These are phyloP conservation scores for Fusarium sulawesiense DNA, from an alignment of 2,329 filamentous ascomycete species.

Conservation along the genomic window DNA sequence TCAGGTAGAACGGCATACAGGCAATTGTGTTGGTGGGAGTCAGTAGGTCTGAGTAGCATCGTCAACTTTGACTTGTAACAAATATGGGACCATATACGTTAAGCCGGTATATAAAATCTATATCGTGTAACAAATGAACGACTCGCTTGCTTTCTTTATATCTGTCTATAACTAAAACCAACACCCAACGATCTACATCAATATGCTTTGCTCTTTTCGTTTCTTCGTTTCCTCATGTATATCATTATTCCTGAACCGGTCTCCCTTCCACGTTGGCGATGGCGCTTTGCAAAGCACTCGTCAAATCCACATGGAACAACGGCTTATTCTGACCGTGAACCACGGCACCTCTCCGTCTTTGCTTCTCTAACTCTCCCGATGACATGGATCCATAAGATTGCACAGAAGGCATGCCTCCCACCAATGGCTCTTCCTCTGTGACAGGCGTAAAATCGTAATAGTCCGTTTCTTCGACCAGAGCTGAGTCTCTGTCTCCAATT, in stretches of 20 bases:
- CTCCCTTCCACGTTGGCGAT: slow-evolving; percentile 79
- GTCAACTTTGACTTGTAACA: not conserved
- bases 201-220: not conserved
- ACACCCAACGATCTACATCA: not conserved
- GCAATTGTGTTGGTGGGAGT: not conserved
- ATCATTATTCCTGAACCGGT: slow-evolving; percentile 44
- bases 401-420: slow-evolving; percentile 12
- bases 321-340: slow-evolving; percentile 90
- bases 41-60: too few relatives aligned
- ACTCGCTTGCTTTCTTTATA: slow-evolving; percentile 6
- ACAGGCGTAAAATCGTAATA: slow-evolving; percentile 52
- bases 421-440: slow-evolving; percentile 54
- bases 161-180: not conserved
- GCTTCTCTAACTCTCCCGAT: slow-evolving; percentile 48
- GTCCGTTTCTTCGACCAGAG: slow-evolving; percentile 71
- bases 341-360: slow-evolving; percentile 67
- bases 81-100: not conserved
- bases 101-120: not conserved
- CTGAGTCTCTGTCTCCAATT: slow-evolving; percentile 76
- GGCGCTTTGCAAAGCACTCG: slow-evolving; percentile 87
- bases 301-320: slow-evolving; percentile 93
- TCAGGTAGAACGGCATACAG: not conserved
- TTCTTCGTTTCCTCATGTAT: not conserved
- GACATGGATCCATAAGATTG: slow-evolving; percentile 35
- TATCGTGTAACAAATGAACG: not conserved